Percentiles rank a stretch among this genome's conserved stretches.
These are phyloP conservation scores for Solanum lycopersicoides DNA, from an alignment of 257 asterid species.

Conservation along the genomic window DNA sequence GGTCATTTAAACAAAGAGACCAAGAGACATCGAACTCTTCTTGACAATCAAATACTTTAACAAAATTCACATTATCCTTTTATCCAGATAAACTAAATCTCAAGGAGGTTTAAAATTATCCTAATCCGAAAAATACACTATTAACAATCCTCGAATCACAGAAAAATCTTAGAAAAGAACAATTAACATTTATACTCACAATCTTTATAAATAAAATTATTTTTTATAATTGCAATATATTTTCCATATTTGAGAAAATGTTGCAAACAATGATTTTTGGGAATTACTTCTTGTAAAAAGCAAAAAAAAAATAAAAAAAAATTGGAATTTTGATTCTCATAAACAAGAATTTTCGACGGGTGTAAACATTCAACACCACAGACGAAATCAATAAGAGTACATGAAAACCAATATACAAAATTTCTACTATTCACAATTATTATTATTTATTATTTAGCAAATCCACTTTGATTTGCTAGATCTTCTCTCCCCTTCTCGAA, in stretches of 20 bases:
- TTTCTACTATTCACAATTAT: background rate
- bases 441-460: too few relatives aligned
- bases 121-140: background rate
- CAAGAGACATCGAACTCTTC: background rate
- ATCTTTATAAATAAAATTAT: background rate
- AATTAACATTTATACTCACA: too few relatives aligned
- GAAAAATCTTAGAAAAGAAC: too few relatives aligned
- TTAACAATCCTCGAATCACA: rapidly evolving
- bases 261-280: background rate
- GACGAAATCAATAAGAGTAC: background rate
- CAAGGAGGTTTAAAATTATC: background rate
- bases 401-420: background rate
- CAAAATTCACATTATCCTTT: too few relatives aligned
- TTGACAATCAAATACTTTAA: background rate
- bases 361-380: background rate
- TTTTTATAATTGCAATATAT: too few relatives aligned
- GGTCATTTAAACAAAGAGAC: background rate
- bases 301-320: background rate
- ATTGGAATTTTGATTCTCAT: background rate
- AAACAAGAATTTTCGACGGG: background rate
- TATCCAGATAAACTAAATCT: background rate
- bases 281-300: background rate
- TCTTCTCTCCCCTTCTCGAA: background rate
- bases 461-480: background rate
- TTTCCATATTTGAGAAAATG: background rate